Percentiles rank a stretch among this genome's conserved stretches.
Conservation (phyloP, 148 eudicot species). For the Bassia scoparia region DNA sequence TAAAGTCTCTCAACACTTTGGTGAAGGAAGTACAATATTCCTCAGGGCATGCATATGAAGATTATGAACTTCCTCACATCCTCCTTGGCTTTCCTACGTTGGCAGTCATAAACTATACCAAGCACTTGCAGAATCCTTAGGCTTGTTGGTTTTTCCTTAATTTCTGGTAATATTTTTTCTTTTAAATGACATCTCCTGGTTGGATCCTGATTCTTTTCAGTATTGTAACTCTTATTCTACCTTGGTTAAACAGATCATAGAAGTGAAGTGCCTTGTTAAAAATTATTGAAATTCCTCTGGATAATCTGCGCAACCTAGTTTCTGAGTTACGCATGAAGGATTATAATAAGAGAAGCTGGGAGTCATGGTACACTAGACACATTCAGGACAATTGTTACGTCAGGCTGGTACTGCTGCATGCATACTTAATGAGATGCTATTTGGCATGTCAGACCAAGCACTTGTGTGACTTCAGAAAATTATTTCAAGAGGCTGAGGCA, state of each 20-base stretch:
- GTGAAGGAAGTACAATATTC: conserved; percentile 30
- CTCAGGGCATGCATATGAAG: conserved; percentile 28
- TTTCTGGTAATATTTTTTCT: conserved; percentile 48
- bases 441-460: conserved; percentile 72
- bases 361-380: conserved; percentile 70
- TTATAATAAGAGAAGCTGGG: conserved; percentile 65
- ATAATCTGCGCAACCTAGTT: conserved; percentile 59
- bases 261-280: conserved; percentile 57
- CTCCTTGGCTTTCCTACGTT: conserved; percentile 81
- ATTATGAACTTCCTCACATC: conserved; percentile 76
- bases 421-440: conserved; percentile 81
- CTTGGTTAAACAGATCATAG: conserved; percentile 43
- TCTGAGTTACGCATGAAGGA: conserved; percentile 66
- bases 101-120: conserved; percentile 73
- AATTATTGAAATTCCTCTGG: conserved; percentile 69
- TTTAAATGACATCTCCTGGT: not conserved
- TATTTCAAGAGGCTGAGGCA: conserved; percentile 39
- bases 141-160: conserved; percentile 65
- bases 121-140: conserved; percentile 73
- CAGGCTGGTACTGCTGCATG: conserved; percentile 85
- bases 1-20: conserved; percentile 29
- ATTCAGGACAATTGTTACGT: conserved; percentile 71
- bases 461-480: conserved; percentile 36
- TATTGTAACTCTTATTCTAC: conserved; percentile 6
- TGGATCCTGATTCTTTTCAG: conserved; percentile 12